Percentiles rank a stretch among this genome's conserved stretches.
These are phyloP conservation scores for Pelargonium citronellum DNA, from an alignment of 441 rosid genomes.

Conservation along the genomic window DNA sequence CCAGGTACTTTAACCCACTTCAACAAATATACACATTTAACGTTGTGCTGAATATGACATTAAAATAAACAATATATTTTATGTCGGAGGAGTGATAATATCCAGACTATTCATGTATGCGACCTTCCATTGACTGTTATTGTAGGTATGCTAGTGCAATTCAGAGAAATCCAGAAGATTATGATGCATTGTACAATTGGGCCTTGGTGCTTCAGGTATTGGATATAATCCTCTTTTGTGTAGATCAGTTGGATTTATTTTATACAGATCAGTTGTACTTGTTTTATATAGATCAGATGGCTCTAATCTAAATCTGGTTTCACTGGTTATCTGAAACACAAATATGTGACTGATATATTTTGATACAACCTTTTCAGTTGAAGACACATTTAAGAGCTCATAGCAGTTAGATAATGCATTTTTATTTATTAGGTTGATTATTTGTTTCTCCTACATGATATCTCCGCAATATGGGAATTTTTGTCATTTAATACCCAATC, in stretches of 20 bases:
- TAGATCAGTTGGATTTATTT: neutral
- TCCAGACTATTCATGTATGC: neutral
- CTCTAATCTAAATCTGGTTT: constrained; percentile 3
- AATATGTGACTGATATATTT: neutral
- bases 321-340: neutral
- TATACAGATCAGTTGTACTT: neutral
- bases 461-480: neutral
- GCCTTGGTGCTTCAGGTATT: constrained; percentile 97
- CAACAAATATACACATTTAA: too few relatives aligned
- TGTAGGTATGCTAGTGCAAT: constrained; percentile 84
- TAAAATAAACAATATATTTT: neutral
- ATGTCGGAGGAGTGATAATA: constrained; percentile 3
- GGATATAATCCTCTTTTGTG: constrained; percentile 11
- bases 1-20: too few relatives aligned
- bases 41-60: too few relatives aligned
- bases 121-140: constrained; percentile 11
- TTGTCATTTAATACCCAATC: neutral
- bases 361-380: neutral
- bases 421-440: neutral
- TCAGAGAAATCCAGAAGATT: constrained; percentile 88
- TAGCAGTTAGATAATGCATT: constrained; percentile 3
- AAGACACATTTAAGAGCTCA: neutral
- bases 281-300: neutral
- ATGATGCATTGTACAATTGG: constrained; percentile 96
- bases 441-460: neutral